These are phyloP conservation scores for Glonium stellatum DNA, from an alignment of 495 filamentous ascomycete species.

Conservation along the genomic window DNA sequence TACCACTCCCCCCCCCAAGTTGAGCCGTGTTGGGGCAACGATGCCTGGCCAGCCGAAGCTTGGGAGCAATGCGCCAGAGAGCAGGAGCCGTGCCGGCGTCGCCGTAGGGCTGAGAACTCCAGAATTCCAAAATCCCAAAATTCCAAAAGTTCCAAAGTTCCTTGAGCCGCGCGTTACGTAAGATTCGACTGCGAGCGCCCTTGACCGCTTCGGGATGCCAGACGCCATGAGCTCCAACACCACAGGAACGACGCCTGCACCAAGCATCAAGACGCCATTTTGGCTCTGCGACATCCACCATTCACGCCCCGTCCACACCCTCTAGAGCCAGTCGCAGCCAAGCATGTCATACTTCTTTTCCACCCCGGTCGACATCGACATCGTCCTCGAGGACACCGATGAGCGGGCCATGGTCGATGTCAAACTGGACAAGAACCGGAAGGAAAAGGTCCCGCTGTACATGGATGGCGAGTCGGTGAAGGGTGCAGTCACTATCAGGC, in stretches of 20 bases:
- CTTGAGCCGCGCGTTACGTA: neutral
- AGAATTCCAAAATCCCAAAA: too few species aligned
- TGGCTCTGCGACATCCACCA: neutral
- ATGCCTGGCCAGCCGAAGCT: too few species aligned
- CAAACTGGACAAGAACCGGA: slow-evolving; percentile 93
- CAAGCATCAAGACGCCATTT: neutral
- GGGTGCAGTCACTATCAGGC: slow-evolving; percentile 85
- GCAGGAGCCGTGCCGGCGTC: too few species aligned
- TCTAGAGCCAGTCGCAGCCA: neutral
- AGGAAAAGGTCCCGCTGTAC: slow-evolving; percentile 93
- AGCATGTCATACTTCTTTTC: slow-evolving; percentile 96
- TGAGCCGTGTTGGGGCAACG: too few species aligned
- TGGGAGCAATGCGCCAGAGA: too few species aligned
- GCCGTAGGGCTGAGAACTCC: too few species aligned
- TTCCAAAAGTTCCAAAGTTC: too few species aligned
- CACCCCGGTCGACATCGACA: slow-evolving; percentile 96
- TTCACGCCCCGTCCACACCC: neutral
- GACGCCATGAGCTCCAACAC: neutral
- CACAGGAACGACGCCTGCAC: neutral
- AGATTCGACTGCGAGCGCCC: neutral
- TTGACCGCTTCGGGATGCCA: neutral
- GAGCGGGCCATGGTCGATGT: slow-evolving; percentile 92
- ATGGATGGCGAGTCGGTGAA: slow-evolving; percentile 98
- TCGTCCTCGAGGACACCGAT: slow-evolving; percentile 91
- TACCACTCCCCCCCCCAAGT: too few species aligned